Evolutionary conservation across 225 moss, liverwort and hornwort species (phyloP), one percentile per base, ranked within the genome.

Genomic region (Neckera pumila): DNA sequence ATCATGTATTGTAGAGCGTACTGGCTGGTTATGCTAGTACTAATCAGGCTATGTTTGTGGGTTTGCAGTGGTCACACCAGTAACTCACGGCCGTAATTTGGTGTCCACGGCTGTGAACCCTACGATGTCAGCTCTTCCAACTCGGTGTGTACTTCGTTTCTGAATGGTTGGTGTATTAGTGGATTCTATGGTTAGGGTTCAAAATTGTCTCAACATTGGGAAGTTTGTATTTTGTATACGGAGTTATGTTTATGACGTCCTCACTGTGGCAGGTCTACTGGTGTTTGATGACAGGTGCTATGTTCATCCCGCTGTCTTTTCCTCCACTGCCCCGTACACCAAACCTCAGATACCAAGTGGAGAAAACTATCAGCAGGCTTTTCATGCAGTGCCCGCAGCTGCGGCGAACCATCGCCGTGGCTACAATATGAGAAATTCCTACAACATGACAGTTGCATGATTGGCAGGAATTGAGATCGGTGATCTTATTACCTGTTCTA

Each of bases 391-490:
- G 45, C 93, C 95, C 53, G 79, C 94, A 20, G 91, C 92, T 81
- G 91, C 94, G 28, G 89, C 94, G 56, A 94, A 93, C 69, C 93
- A 96, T 90, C 95, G 96, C 67, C 96, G 96, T 82, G 95, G 96
- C 76, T 96, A 96, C 69, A 95, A 91, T 57, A 89, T 91, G 76
- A 89, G 93, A 28, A 92, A 90, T 61, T 87, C 95, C 70, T 96
- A 90, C 90, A 94, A 88, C 92, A 92, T 95, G 95, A 98, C 86
- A 89, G 95, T 91, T 86, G 96, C 84, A 90, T 98, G 80, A 95
- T 88, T 60, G 89, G 86, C 54, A 86, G 89, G 78, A 88, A 53
- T 84, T 84, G 28, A 66, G 72, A 31, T 72, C 57, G 54, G 43
- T 54, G 53, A 47, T 69, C 33, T 65, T 56, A 40, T 61, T 58